Base-by-base conservation (phyloP, 2,329 filamentous ascomycete genomes). In the Talaromyces marneffei region DNA sequence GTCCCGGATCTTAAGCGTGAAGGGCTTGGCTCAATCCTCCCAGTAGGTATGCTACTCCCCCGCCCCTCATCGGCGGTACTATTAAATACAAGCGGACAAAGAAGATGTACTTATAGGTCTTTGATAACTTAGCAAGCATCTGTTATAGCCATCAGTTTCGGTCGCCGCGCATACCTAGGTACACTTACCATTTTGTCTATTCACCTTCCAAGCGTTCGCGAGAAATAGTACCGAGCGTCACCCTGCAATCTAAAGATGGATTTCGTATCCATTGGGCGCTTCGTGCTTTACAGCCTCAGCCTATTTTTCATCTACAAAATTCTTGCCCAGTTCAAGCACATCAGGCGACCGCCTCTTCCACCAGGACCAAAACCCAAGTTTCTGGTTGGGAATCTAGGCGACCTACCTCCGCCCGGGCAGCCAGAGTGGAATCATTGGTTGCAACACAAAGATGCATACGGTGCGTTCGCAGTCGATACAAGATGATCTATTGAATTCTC, bases 281-380 rank as follows among this genome's bases (percentile, higher is more conserved):
- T 53, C 8, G 12, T 62, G n/a, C 44, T 62, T 9, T 57, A 53
- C 10, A 57, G 27, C 39, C 31, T 58, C 16, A 46, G 44, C 20
- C 29, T 62, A 8, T 62, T 44, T 20, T 58, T 62, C 14, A 37
- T 59, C 5, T 62, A 62, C 31, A 46, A 54, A 25, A 57, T 62
- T 6, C 33, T 62, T 27, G 46, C 48, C 18, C 48, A 59, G 31
- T 59, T 62, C 60, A 62, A 59, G 14, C 39, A 57, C 29, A 37
- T 53, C 31, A 35, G 29, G 20, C 55, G 60, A 16, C 60, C 55
- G 12, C 48, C 60, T 31, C 42, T 62, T 0, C 82, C 81, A 1
- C 82, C 82, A 1, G 83, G 83, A 0, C 83, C 82, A 0, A 80
- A 73, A 39, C 75, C 74, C 0, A 66, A 79, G 6, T 80, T 80